Evolutionary conservation across 352 stramenopile species (phyloP).

Genomic region (Pythium apleroticum): DNA sequence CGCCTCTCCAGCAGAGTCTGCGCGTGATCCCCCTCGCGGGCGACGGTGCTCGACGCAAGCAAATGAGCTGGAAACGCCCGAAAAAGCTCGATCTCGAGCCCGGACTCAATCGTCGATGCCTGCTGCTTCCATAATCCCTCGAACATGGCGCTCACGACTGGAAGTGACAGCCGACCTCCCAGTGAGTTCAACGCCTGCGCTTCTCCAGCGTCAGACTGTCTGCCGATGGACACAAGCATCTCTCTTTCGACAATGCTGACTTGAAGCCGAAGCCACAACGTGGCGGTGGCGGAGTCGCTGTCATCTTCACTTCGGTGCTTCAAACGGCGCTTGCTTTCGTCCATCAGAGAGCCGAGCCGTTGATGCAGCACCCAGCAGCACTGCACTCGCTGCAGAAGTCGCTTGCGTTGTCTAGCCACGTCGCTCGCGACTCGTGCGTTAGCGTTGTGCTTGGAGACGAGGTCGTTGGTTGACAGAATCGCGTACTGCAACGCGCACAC

Average conservation of each 20-base stretch:
- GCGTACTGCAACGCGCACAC: conserved; percentile 19
- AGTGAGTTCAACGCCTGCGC: conserved; percentile 2
- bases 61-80: conserved; percentile 33
- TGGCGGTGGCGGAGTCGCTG: background rate
- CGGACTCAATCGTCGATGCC: conserved; percentile 29
- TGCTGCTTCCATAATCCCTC: conserved; percentile 43
- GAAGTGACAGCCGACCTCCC: conserved; percentile 29
- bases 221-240: background rate
- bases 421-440: conserved; percentile 6
- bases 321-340: conserved; percentile 28
- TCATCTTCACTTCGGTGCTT: conserved; percentile 8
- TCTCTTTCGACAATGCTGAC: conserved; percentile 16
- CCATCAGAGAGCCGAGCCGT: conserved; percentile 39
- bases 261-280: conserved; percentile 23
- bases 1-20: background rate
- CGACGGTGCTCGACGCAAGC: background rate
- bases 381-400: conserved; percentile 33
- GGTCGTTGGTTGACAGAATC: conserved; percentile 16
- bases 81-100: conserved; percentile 54
- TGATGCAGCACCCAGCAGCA: conserved; percentile 48
- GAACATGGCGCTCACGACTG: conserved; percentile 52
- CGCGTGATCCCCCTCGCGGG: background rate
- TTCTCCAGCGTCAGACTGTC: background rate
- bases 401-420: conserved; percentile 10
- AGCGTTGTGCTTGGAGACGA: conserved; percentile 5